Base-by-base conservation (phyloP, 345 rosid species). In the Populus deltoides region DNA sequence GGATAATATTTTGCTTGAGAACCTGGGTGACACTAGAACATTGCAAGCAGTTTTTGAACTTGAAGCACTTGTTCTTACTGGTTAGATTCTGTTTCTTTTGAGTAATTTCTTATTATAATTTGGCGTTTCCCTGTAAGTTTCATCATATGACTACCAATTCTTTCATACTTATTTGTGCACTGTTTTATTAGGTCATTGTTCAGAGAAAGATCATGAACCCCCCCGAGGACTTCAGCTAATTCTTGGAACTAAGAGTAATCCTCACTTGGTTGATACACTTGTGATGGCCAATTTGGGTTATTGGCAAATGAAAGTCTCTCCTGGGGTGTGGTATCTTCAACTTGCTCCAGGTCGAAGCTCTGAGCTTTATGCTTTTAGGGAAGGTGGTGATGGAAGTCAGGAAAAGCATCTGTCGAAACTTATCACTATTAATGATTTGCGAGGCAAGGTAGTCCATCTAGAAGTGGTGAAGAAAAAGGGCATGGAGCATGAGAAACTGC, bases 241-340 rank as follows among this genome's bases (percentile, higher is more conserved):
- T 88, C 95, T 97, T 79, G 99, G 99, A 87, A 94, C 98, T 49
- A 90, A 92, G 84, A 90, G 86, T 86, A 83, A 72, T 41, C 97
- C 97, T 39, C 99, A 97, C 82, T 85, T 94, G 88, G 99, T 97
- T 65, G 99, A 97, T 83, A 97, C 98, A 71, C 85, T 91, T 85
- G 99, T 97, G 81, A 97, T 97, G 99, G 99, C 97, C 84, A 96
- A 96, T 86, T 87, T 96, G 85, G 99, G 99, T 38, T 96, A 93
- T 84, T 96, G 98, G 99, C 99, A 96, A 86, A 96, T 93, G 99
- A 96, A 96, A 88, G 99, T 90, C 73, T 96, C 97, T 77, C 98
- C 99, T 77, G 99, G 99, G 72, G 94, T 96, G 79, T 96, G 98
- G 98, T 91, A 92, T 79, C 87, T 93, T 77, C 99, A 96, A 86